A percentile compares a stretch with the other conserved stretches of the same genome.
Conservation (phyloP, 441 rosid genomes). For the Croton setiger region DNA sequence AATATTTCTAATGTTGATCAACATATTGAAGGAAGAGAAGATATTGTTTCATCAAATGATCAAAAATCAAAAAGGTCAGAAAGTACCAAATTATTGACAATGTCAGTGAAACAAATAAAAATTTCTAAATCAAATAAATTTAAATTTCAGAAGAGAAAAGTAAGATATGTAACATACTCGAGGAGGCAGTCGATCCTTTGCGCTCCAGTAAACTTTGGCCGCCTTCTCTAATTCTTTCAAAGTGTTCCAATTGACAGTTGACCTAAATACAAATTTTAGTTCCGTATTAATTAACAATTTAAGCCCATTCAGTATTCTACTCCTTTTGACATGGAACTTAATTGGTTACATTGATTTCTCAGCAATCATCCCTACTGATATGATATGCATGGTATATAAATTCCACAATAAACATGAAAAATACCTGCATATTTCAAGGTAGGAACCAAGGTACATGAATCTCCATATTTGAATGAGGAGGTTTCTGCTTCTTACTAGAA, state of each 20-base stretch:
- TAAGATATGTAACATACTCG: constrained; percentile 49
- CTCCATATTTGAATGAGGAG: neutral
- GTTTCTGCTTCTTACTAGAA: neutral
- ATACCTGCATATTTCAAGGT: neutral
- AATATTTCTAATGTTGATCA: constrained; percentile 3
- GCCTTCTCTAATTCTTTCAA: constrained; percentile 87
- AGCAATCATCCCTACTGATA: neutral
- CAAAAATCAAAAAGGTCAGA: constrained; percentile 9
- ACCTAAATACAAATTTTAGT: constrained; percentile 40
- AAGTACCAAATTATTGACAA: neutral
- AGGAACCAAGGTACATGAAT: neutral
- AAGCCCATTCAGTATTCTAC: neutral
- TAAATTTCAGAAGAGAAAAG: too few species aligned
- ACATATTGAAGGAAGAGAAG: constrained; percentile 1
- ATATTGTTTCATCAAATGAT: neutral
- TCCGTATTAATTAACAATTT: constrained; percentile 1
- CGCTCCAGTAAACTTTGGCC: too few species aligned
- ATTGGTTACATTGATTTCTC: neutral
- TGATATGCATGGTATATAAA: neutral
- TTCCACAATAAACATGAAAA: neutral
- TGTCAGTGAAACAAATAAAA: constrained; percentile 8
- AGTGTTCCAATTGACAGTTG: constrained; percentile 76
- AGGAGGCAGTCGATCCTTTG: constrained; percentile 90
- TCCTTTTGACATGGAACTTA: neutral
- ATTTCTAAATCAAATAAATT: neutral